These are phyloP conservation scores for Schizonepeta tenuifolia DNA, from an alignment of 257 asterid genomes.

Conservation along the genomic window DNA sequence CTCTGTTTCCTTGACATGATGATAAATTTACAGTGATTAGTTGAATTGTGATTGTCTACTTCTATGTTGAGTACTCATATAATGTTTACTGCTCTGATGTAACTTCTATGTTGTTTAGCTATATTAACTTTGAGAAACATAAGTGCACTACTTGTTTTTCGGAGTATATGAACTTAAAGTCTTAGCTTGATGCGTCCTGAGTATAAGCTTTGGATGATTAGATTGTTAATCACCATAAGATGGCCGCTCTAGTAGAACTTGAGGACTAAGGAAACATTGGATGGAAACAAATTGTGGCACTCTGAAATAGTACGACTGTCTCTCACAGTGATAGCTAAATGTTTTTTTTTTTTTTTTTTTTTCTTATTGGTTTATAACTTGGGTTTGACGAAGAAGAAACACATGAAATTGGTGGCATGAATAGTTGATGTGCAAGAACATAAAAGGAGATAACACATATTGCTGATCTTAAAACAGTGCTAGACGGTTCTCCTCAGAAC, in stretches of 20 bases:
- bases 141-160: not conserved
- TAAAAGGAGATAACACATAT: not conserved
- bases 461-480: not conserved
- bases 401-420: not conserved
- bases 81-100: not conserved
- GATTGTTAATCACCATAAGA: not conserved
- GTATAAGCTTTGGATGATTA: not conserved
- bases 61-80: not conserved
- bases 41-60: not conserved
- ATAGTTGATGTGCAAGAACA: not conserved
- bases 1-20: constrained; percentile 8
- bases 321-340: not conserved
- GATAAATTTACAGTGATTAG: not conserved
- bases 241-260: not conserved
- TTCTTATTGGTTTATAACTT: too few relatives aligned
- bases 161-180: not conserved
- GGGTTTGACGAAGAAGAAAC: not conserved
- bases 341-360: not conserved
- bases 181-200: not conserved
- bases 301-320: not conserved
- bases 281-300: not conserved
- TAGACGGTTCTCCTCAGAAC: not conserved
- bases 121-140: not conserved
- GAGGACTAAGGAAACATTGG: not conserved
- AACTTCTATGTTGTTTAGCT: not conserved